Conservation (phyloP, 805 yeast species). For the Yarrowia osloensis region DNA sequence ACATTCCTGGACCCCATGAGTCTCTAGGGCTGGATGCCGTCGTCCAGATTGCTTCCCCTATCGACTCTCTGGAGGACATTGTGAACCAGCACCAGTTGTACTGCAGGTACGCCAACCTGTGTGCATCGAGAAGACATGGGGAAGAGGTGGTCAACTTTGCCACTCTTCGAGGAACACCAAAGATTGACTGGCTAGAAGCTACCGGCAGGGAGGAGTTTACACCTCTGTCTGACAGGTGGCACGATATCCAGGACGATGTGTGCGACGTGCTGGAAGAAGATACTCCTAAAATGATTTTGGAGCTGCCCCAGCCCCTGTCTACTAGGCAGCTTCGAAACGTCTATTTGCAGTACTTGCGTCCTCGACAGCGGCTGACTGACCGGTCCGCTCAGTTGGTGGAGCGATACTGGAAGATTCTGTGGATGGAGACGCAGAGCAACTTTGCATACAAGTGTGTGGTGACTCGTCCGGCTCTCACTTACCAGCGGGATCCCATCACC, state of each 20-base stretch:
- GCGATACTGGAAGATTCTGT: slow-evolving; percentile 19
- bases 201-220: neutral
- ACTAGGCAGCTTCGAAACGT: neutral
- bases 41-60: neutral
- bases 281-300: neutral
- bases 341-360: slow-evolving; percentile 4
- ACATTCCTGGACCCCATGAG: slow-evolving; percentile 4
- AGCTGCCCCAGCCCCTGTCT: slow-evolving; percentile 1
- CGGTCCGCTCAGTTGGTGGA: slow-evolving; percentile 6
- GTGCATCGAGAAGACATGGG: slow-evolving; percentile 5
- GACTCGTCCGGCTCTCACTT: slow-evolving; percentile 14
- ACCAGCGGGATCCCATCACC: neutral
- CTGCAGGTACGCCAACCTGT: neutral
- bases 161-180: slow-evolving; percentile 8
- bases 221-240: neutral
- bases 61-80: slow-evolving; percentile 10
- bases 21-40: slow-evolving; percentile 5
- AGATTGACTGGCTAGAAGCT: slow-evolving; percentile 9
- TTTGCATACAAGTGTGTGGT: slow-evolving; percentile 28
- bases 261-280: neutral
- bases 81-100: slow-evolving; percentile 24
- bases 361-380: slow-evolving; percentile 7
- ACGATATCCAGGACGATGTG: slow-evolving; percentile 1
- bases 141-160: slow-evolving; percentile 13
- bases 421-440: slow-evolving; percentile 12